Evolutionary conservation across 106 monocot species (phyloP).

Genomic region (Chionographis japonica): DNA sequence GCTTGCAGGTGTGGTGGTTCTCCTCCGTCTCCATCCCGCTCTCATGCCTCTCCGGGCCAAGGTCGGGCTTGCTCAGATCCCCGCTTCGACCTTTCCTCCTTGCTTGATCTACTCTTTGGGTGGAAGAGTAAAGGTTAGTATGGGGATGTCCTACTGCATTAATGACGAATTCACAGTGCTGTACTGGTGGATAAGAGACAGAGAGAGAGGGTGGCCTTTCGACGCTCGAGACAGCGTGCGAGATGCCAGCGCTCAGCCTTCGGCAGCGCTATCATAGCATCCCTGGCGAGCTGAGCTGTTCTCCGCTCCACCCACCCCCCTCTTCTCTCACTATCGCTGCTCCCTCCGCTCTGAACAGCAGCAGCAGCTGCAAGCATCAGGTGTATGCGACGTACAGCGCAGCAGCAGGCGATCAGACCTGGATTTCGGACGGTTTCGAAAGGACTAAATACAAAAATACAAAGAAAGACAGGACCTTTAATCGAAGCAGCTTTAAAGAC

Average conservation of each 20-base stretch:
- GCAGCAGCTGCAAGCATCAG: not conserved
- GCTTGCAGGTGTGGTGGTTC: constrained; percentile 33
- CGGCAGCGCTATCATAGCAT: no score
- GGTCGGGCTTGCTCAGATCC: not conserved
- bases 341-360: not conserved
- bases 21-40: constrained; percentile 51
- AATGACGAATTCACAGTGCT: constrained; percentile 10
- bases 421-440: constrained; percentile 7
- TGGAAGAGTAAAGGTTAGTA: not conserved
- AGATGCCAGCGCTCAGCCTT: no score
- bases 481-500: constrained; percentile 7
- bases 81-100: not conserved
- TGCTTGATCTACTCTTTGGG: not conserved
- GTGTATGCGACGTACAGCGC: not conserved
- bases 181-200: not conserved
- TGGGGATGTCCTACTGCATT: constrained; percentile 24
- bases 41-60: constrained; percentile 35
- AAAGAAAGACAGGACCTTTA: not conserved
- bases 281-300: not conserved
- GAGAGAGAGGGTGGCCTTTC: no score
- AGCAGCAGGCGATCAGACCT: not conserved
- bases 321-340: constrained; percentile 6
- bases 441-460: not conserved
- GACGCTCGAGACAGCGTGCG: no score
- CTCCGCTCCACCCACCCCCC: not conserved